A percentile compares a stretch with the other conserved stretches of the same genome.
Conservation (phyloP, 345 rosid species). For the Alliaria petiolata region DNA sequence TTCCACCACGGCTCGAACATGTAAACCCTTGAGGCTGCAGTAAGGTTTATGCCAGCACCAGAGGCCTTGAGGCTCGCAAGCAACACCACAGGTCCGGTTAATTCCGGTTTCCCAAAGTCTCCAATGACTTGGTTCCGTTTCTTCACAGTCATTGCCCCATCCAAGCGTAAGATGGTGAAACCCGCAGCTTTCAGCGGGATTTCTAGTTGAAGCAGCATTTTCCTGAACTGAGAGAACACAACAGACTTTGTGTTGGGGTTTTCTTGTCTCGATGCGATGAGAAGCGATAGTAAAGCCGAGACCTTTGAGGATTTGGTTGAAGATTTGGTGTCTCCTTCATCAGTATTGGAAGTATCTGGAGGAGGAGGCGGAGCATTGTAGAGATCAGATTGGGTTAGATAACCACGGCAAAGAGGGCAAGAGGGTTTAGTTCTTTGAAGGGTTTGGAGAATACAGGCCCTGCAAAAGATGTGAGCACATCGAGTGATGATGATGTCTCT, state of each 20-base stretch:
- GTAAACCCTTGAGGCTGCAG: constrained; percentile 72
- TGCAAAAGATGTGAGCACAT: constrained; percentile 87
- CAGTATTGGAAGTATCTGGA: constrained; percentile 36
- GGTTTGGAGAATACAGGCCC: constrained; percentile 64
- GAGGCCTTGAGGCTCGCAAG: constrained; percentile 86
- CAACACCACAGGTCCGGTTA: constrained; percentile 48
- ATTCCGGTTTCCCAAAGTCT: constrained; percentile 46
- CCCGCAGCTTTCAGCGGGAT: constrained; percentile 67
- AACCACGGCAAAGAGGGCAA: constrained; percentile 82
- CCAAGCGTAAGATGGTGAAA: constrained; percentile 64
- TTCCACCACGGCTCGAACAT: constrained; percentile 95
- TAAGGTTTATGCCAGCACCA: constrained; percentile 74
- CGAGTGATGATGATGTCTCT: constrained; percentile 55
- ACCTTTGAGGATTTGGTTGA: constrained; percentile 53
- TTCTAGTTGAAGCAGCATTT: constrained; percentile 61
- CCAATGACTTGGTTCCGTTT: constrained; percentile 57
- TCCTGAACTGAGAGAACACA: constrained; percentile 73
- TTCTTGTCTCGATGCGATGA: constrained; percentile 40
- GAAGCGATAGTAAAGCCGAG: constrained; percentile 51
- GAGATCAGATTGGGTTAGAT: constrained; percentile 58
- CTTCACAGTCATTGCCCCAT: constrained; percentile 70
- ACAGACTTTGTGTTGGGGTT: constrained; percentile 61
- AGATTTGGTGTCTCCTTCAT: constrained; percentile 22
- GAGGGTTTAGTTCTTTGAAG: constrained; percentile 42
- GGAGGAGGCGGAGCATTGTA: constrained; percentile 58